phyloP scores from a whole-genome alignment of 768 basidiomycete species.

The Crucibulum laeve region DNA sequence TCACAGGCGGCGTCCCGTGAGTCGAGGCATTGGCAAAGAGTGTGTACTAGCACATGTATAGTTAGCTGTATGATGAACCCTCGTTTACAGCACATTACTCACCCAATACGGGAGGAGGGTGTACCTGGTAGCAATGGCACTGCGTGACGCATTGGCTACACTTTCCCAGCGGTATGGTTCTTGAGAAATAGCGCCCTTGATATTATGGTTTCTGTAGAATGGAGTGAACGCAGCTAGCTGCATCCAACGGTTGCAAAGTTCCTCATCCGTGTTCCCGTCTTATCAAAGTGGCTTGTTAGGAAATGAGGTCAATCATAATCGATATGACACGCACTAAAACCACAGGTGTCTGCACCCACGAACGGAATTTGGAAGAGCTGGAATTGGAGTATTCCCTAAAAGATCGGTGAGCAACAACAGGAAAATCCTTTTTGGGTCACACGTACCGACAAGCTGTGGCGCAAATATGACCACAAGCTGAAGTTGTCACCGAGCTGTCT shows the following conservation, averaged over 20 bases:
- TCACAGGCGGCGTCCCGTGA: slow-evolving; percentile 64
- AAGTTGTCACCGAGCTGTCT: slow-evolving; percentile 71
- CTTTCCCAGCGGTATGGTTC: slow-evolving; percentile 82
- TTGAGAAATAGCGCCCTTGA: slow-evolving; percentile 61
- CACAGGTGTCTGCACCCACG: slow-evolving; percentile 78
- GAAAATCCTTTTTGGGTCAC: not conserved
- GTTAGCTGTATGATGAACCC: slow-evolving; percentile 5
- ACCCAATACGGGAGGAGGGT: slow-evolving; percentile 78
- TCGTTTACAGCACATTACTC: slow-evolving; percentile 15
- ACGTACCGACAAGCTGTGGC: slow-evolving; percentile 48
- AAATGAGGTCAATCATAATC: slow-evolving; percentile 6
- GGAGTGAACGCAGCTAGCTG: slow-evolving; percentile 78
- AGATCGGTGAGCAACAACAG: slow-evolving; percentile 7
- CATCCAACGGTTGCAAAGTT: slow-evolving; percentile 85
- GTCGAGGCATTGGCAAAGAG: slow-evolving; percentile 67
- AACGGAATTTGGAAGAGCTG: slow-evolving; percentile 82
- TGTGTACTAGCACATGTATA: slow-evolving; percentile 45
- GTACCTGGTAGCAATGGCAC: slow-evolving; percentile 69
- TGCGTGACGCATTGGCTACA: slow-evolving; percentile 69
- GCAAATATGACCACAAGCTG: slow-evolving; percentile 72
- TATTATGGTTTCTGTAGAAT: slow-evolving; percentile 80
- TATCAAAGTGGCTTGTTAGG: not conserved
- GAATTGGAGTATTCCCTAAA: slow-evolving; percentile 74
- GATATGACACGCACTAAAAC: slow-evolving; percentile 40
- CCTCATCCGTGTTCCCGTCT: slow-evolving; percentile 70